Base-by-base conservation (phyloP, 73 alveolate genomes). In the Blepharisma japonicum region DNA sequence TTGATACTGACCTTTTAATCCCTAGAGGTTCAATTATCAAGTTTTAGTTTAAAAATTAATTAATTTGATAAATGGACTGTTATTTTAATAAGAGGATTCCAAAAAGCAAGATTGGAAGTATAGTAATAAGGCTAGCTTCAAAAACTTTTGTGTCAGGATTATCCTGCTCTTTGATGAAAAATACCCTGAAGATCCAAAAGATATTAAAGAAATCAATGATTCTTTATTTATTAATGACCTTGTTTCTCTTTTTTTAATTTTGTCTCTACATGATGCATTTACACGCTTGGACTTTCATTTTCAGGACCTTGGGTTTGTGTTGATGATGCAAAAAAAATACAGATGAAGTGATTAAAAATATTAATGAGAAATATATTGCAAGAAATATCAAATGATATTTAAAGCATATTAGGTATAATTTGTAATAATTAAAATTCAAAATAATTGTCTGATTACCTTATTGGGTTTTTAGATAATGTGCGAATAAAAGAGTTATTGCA, bases 41-140 rank as follows among this genome's bases (percentile, higher is more conserved):
- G n/a, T n/a, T n/a, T n/a, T n/a, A n/a, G n/a, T n/a, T n/a, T n/a
- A n/a, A n/a, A n/a, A n/a, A n/a, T n/a, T n/a, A n/a, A n/a, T n/a
- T n/a, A n/a, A n/a, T n/a, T n/a, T n/a, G n/a, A 56, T 7, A 11
- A 68, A 68, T 68, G 79, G 79, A 68, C 20, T 68, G 79, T 18
- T 6, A 7, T 7, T 68, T 68, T 32, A 68, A 68, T 32, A 68
- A 68, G 25, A 6, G 6, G 20, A 68, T 68, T 6, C 79, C 79
- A 7, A 27, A 68, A 68, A 27, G 71, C 23, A 27, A 7, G 8
- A 27, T 7, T 6, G 20, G 20, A 11, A 27, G 6, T 8, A 76
- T 68, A 20, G 25, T 68, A 6, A 27, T 68, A 7, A 8, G 55
- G 76, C 79, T 76, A 6, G 9, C 71, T 68, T 68, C 79, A 6